These are phyloP conservation scores for Penicillium maclennaniae DNA, from an alignment of 495 filamentous ascomycete species.

Conservation along the genomic window DNA sequence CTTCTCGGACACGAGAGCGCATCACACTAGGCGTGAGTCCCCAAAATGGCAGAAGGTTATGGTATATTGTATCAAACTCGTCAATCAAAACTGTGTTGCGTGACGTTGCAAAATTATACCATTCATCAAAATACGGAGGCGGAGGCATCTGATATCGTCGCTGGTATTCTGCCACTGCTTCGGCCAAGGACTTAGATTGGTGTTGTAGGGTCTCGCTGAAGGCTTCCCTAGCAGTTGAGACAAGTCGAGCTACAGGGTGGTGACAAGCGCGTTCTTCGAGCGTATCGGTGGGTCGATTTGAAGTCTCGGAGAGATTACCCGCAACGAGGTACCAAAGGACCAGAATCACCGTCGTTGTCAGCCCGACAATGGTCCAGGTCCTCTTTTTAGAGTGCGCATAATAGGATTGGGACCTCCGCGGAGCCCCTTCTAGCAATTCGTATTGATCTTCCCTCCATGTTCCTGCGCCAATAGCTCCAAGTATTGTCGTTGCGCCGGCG, in stretches of 20 bases:
- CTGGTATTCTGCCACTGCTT: constrained; percentile 40
- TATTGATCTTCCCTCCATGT: no score
- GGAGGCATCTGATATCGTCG: constrained; percentile 54
- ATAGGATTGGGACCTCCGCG: no score
- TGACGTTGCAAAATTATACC: constrained; percentile 58
- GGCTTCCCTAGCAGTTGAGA: neutral
- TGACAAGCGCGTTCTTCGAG: constrained; percentile 1
- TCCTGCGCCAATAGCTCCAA: no score
- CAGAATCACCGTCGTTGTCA: no score
- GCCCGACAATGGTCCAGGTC: no score
- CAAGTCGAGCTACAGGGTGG: constrained; percentile 10
- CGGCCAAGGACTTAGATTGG: constrained; percentile 7
- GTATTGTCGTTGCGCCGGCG: no score
- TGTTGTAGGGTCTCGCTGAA: constrained; percentile 6
- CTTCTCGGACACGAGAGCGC: constrained; percentile 10
- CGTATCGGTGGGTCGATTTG: neutral
- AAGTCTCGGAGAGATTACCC: neutral
- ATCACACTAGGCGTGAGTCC: constrained; percentile 9
- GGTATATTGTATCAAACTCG: constrained; percentile 50
- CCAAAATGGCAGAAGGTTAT: constrained; percentile 61
- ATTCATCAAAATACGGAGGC: constrained; percentile 62
- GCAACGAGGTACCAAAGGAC: no score
- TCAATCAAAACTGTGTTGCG: constrained; percentile 57
- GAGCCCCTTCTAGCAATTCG: no score
- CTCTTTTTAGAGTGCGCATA: no score